Base-by-base conservation (phyloP, 2,329 filamentous ascomycete species). In the Exserohilum turcica region DNA sequence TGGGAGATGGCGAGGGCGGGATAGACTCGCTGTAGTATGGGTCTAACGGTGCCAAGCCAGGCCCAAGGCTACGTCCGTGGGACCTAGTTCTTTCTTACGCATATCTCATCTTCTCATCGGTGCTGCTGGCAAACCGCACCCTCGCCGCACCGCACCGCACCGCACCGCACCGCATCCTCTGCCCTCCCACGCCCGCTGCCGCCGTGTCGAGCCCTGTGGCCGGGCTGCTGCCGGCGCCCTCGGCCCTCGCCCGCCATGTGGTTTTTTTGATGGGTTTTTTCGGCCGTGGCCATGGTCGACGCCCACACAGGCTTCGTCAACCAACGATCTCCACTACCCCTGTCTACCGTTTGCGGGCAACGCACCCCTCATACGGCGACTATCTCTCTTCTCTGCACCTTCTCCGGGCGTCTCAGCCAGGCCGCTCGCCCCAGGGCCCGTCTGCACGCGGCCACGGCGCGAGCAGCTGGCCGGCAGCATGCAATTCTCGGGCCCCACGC, bases 81-180 rank as follows among this genome's bases (percentile, higher is more conserved):
- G 60, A 64, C 52, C 63, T 60, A 59, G 57, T 60, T 62, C 61
- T 59, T 57, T 61, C 58, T 63, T 59, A 54, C 57, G 53, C 60
- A 63, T 63, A 63, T 63, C 56, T 55, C 56, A 46, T 53, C 53
- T 56, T 53, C 56, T 57, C 56, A 59, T 59, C 56, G 56, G 56
- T 59, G 49, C 53, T 59, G 43, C 49, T 31, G 35, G 39, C 43
- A 4, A 49, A 47, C 53, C 49, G 38, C 32, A 54, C 44, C 43
- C 37, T 56, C 49, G 50, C 46, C 12, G 49, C 53, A 19, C 40
- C 46, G 37, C 38, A 49, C 48, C 43, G n/a, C n/a, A n/a, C 43
- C 37, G 53, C 49, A 47, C 46, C 12, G 49, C 53, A 19, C 40
- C 46, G 37, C 38, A 49, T 48, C 43, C n/a, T n/a, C n/a, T 48